Base-by-base conservation (phyloP, 768 basidiomycete genomes). In the Amanita exitialis region DNA sequence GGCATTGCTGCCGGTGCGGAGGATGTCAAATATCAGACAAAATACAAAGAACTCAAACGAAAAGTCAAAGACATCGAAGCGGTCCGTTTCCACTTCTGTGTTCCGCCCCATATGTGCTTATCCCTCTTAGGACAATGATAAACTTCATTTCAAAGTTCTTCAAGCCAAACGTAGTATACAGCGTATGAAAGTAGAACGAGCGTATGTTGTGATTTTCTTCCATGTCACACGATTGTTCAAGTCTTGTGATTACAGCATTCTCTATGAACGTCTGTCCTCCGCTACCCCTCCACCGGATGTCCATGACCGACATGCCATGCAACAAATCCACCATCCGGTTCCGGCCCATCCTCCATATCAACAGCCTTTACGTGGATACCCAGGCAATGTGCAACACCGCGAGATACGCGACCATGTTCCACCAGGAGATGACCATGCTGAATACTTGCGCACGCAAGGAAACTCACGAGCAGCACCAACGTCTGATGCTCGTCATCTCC, bases 1-100 rank as follows among this genome's bases (percentile, higher is more conserved):
- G 85, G 83, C 54, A 84, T 87, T 55, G 77, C 84, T 35, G 85
- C 84, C 23, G 83, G 85, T 59, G 86, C 83, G 16, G 88, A 90
- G 62, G 89, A 91, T 66, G 79, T 78, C 62, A 90, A 89, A 67
- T 92, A 91, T 64, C 84, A 87, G 53, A 77, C 79, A 61, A 91
- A 91, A 68, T 92, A 91, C 71, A 88, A 82, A 65, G 89, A 92
- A 53, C 72, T 92, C 56, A 90, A 88, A 66, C 78, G 82, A 67
- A 90, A 90, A 69, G 88, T 91, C 52, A 85, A 82, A 63, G 88
- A 91, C 66, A 86, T 91, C 56, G 90, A 92, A 69, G 66, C 73
- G 28, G 90, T 89, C 54, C 58, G 84, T 78, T 58, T 44, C 45
- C 42, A 43, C 44, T 27, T 36, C 27, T 37, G 15, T 59, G 37